phyloP scores from a whole-genome alignment of 805 yeast genomes.

The Schwanniomyces occidentalis region DNA sequence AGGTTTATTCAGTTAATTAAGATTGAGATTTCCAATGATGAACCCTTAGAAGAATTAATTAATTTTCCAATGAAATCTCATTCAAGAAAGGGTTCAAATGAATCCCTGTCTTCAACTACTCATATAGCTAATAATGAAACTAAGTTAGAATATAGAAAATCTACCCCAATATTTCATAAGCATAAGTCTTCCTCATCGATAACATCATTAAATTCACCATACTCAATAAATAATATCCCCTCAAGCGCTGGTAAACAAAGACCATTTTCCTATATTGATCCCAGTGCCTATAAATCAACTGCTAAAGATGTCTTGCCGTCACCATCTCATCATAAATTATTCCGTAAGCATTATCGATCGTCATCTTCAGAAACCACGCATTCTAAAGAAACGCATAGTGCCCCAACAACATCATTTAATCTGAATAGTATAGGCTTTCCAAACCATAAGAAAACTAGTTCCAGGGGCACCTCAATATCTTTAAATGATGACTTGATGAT shows the following conservation, averaged over 20 bases:
- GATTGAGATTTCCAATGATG: constrained; percentile 12
- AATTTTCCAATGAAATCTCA: constrained; percentile 7
- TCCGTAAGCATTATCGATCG: constrained; percentile 65
- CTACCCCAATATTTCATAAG: constrained; percentile 30
- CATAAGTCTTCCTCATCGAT: constrained; percentile 20
- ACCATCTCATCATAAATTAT: constrained; percentile 40
- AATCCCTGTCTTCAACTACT: constrained; percentile 16
- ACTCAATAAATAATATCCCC: constrained; percentile 1
- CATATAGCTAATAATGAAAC: constrained; percentile 5
- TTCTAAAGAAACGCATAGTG: background rate
- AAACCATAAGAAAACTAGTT: constrained; percentile 2
- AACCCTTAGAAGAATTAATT: background rate
- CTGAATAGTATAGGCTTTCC: constrained; percentile 1
- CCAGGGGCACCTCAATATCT: constrained; percentile 5
- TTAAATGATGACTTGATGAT: constrained; percentile 13
- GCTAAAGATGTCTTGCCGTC: constrained; percentile 18
- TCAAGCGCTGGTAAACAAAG: constrained; percentile 23
- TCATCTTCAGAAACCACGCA: constrained; percentile 58
- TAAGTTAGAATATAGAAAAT: constrained; percentile 33
- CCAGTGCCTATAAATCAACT: constrained; percentile 18
- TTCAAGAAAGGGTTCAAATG: constrained; percentile 16
- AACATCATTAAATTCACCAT: constrained; percentile 14
- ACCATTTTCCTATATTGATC: constrained; percentile 41
- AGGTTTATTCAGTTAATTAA: constrained; percentile 36
- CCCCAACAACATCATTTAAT: background rate